phyloP scores from a whole-genome alignment of 257 asterid species.

The Przewalskia tangutica region DNA sequence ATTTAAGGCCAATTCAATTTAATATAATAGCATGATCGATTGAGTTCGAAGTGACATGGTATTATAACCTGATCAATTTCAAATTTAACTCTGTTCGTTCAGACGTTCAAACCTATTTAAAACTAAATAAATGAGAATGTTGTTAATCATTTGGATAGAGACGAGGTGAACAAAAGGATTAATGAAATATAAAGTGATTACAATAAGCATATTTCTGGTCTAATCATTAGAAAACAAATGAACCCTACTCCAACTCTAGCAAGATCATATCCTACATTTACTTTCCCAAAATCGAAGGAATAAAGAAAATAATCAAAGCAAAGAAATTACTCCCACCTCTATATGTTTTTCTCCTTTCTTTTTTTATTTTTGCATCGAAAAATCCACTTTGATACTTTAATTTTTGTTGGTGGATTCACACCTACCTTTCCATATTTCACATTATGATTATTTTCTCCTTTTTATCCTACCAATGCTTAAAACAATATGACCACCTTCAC shows the following conservation, averaged over 20 bases:
- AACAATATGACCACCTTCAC: neutral
- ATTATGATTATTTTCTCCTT: neutral
- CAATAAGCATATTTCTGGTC: conserved; percentile 6
- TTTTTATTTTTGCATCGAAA: neutral
- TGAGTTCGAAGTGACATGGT: too few relatives aligned
- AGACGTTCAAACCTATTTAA: too few relatives aligned
- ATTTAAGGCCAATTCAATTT: too few relatives aligned
- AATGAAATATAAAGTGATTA: neutral
- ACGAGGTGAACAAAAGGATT: neutral
- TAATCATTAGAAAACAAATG: conserved; percentile 25
- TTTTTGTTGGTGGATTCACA: conserved; percentile 1
- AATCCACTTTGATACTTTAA: neutral
- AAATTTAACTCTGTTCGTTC: too few relatives aligned
- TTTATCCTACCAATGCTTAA: neutral
- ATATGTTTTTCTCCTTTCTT: conserved; percentile 6
- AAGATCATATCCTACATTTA: neutral
- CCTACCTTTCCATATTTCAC: conserved; percentile 3
- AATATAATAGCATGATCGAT: too few relatives aligned
- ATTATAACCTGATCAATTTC: too few relatives aligned
- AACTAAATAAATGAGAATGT: neutral
- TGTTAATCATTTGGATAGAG: neutral
- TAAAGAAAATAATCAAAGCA: conserved; percentile 21
- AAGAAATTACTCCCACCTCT: conserved; percentile 13
- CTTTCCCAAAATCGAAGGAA: conserved; percentile 18
- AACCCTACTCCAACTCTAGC: conserved; percentile 23